Conservation (phyloP, 1,284 basidiomycete species). For the Ustanciosporium gigantosporum region DNA sequence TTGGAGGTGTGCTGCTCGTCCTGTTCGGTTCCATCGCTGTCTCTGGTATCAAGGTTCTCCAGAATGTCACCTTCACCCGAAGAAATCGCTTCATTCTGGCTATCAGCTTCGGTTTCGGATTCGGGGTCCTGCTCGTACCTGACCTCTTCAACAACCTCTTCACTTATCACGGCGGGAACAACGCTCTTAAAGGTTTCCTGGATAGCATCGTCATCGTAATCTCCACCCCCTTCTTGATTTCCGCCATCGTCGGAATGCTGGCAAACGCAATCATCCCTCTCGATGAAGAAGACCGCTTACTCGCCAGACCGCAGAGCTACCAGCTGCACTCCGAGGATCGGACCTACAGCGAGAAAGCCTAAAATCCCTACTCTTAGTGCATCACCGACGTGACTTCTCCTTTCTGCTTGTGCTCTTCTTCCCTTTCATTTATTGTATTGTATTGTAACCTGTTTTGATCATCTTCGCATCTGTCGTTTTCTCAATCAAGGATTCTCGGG, state of each 20-base stretch:
- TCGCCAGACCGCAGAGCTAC: not conserved
- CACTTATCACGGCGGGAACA: constrained; percentile 62
- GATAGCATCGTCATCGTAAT: constrained; percentile 77
- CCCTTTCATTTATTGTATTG: too few relatives aligned
- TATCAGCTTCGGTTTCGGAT: constrained; percentile 70
- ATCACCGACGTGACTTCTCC: too few relatives aligned
- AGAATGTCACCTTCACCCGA: constrained; percentile 70
- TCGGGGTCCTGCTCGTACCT: constrained; percentile 68
- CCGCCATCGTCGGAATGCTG: constrained; percentile 65
- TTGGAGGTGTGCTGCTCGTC: constrained; percentile 68
- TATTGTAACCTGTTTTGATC: too few relatives aligned
- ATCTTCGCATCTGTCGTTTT: too few relatives aligned
- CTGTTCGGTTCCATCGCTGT: constrained; percentile 62
- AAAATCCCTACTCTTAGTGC: not conserved
- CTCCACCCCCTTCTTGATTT: constrained; percentile 66
- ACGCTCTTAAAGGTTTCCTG: constrained; percentile 72
- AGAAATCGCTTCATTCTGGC: constrained; percentile 73
- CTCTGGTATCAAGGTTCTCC: constrained; percentile 75
- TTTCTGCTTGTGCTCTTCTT: too few relatives aligned
- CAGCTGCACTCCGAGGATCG: not conserved
- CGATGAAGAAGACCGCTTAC: constrained; percentile 39
- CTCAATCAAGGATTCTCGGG: too few relatives aligned
- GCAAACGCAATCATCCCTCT: constrained; percentile 45
- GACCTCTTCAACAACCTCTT: constrained; percentile 63
- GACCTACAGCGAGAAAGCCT: not conserved